These are phyloP conservation scores for Diutina siamensis DNA, from an alignment of 1,139 yeast species.

Conservation along the genomic window DNA sequence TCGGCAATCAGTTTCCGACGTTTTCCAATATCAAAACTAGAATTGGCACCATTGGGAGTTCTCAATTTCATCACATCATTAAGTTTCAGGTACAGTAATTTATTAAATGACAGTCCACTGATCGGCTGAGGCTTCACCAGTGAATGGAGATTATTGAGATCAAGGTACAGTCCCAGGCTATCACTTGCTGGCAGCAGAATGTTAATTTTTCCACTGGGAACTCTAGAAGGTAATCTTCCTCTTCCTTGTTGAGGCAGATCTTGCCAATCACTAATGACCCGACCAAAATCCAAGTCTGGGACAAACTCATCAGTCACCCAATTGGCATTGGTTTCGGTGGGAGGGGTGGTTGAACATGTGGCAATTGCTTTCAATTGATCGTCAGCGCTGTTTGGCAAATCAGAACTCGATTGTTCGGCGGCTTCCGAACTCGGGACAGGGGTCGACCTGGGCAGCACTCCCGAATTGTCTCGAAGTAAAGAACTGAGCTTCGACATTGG, in stretches of 20 bases:
- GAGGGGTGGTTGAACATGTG: too few species aligned
- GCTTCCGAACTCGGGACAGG: too few species aligned
- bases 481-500: constrained; percentile 3
- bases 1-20: constrained; percentile 8
- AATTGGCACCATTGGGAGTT: constrained; percentile 9
- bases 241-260: constrained; percentile 8
- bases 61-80: constrained; percentile 20
- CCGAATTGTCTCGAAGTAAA: not conserved
- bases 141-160: constrained; percentile 34
- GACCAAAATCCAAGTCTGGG: constrained; percentile 49
- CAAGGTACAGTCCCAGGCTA: constrained; percentile 21
- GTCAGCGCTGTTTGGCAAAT: too few species aligned
- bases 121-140: constrained; percentile 39
- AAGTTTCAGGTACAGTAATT: constrained; percentile 17
- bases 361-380: too few species aligned
- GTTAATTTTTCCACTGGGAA: not conserved
- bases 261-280: constrained; percentile 30
- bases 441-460: not conserved
- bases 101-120: constrained; percentile 8
- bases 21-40: not conserved
- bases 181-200: not conserved
- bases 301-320: constrained; percentile 44
- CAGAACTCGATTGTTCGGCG: too few species aligned
- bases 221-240: constrained; percentile 5
- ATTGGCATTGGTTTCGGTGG: too few species aligned